phyloP scores from a whole-genome alignment of 768 basidiomycete species.

The Tricholoma furcatifolium region DNA sequence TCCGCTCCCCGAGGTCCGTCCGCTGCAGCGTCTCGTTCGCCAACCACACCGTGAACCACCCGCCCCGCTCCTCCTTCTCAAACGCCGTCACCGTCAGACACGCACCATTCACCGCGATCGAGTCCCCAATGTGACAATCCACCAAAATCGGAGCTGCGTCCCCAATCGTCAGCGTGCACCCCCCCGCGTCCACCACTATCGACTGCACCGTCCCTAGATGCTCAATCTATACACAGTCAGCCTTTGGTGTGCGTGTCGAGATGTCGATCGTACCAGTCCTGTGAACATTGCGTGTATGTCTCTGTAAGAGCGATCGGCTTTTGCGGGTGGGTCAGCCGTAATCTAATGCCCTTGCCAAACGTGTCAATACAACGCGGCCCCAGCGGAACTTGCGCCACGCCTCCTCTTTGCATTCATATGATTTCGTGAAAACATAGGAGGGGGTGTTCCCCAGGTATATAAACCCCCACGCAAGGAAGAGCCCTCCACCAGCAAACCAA shows the following conservation, averaged over 20 bases:
- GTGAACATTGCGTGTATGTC: conserved; percentile 59
- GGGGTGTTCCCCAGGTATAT: too few relatives aligned
- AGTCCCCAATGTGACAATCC: conserved; percentile 94
- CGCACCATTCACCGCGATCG: conserved; percentile 84
- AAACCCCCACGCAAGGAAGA: too few relatives aligned
- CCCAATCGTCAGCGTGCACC: conserved; percentile 80
- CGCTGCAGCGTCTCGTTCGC: conserved; percentile 92
- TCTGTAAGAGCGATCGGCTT: neutral
- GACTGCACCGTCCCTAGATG: conserved; percentile 75
- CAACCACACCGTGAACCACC: conserved; percentile 92
- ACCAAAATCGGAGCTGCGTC: conserved; percentile 70
- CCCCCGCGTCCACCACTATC: conserved; percentile 64
- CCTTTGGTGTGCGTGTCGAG: neutral
- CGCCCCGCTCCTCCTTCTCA: conserved; percentile 54
- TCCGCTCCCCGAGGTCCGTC: conserved; percentile 86
- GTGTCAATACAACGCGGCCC: neutral
- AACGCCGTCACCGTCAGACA: conserved; percentile 94
- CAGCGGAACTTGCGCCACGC: neutral
- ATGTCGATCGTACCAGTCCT: conserved; percentile 51
- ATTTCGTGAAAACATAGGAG: too few relatives aligned
- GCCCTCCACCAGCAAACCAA: too few relatives aligned
- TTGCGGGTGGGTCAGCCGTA: too few relatives aligned
- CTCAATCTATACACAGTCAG: conserved; percentile 63
- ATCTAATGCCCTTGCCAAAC: conserved; percentile 10
- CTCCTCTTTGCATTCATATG: neutral